These are phyloP conservation scores for Beauveria asiatica DNA, from an alignment of 2,329 filamentous ascomycete genomes.

Conservation along the genomic window DNA sequence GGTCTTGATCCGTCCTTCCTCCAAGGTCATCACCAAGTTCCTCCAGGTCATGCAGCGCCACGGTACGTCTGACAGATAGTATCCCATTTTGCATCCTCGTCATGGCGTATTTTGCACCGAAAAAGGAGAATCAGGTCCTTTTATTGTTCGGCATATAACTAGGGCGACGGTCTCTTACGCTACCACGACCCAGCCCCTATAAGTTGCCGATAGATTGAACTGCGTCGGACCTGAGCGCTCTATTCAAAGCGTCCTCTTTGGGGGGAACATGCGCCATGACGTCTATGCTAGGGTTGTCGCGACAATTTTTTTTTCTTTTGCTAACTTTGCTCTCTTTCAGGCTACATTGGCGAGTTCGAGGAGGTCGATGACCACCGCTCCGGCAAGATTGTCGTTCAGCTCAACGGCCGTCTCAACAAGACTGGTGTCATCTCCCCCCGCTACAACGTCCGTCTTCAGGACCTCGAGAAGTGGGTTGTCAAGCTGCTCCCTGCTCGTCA, in stretches of 20 bases:
- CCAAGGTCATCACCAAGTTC: slow-evolving; percentile 99
- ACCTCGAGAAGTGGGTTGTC: slow-evolving; percentile 99
- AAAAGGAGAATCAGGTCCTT: background rate
- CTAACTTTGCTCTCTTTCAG: slow-evolving; percentile 37
- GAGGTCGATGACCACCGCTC: slow-evolving; percentile 99
- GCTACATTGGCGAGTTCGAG: slow-evolving; percentile 99
- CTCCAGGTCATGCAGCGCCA: slow-evolving; percentile 98
- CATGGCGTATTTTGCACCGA: background rate
- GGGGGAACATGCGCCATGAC: background rate
- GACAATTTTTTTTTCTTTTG: background rate
- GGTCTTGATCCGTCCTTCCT: slow-evolving; percentile 93
- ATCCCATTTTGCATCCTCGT: background rate
- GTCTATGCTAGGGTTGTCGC: slow-evolving; percentile 11
- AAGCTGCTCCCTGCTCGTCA: slow-evolving; percentile 99
- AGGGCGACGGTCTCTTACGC: slow-evolving; percentile 74
- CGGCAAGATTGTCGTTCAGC: slow-evolving; percentile 99
- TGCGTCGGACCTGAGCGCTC: slow-evolving; percentile 10
- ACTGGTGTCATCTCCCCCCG: slow-evolving; percentile 97
- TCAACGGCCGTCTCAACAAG: slow-evolving; percentile 99
- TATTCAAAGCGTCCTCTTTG: slow-evolving; percentile 37
- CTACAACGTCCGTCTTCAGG: slow-evolving; percentile 97
- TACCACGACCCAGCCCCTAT: slow-evolving; percentile 95
- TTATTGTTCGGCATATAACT: slow-evolving; percentile 96
- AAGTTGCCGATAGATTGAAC: slow-evolving; percentile 95
- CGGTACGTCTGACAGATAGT: slow-evolving; percentile 57